Conservation (phyloP, 306 rosid genomes). For the Fagus sylvatica region DNA sequence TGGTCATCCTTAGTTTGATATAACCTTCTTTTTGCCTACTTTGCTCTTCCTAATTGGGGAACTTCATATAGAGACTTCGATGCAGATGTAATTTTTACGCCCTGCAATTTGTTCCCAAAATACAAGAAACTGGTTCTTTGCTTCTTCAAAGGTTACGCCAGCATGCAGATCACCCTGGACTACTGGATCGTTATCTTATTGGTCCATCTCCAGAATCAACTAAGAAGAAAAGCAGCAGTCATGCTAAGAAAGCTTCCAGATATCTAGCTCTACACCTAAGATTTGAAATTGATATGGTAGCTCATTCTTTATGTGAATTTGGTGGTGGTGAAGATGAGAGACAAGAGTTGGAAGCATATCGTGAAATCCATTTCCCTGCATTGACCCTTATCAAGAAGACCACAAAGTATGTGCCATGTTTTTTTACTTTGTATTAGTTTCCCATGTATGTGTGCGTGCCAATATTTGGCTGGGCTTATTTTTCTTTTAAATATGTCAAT, state of each 20-base stretch:
- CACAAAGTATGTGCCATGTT: slow-evolving; percentile 52
- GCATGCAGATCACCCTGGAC: slow-evolving; percentile 53
- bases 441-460: not conserved
- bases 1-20: slow-evolving; percentile 25
- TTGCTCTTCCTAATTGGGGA: slow-evolving; percentile 73
- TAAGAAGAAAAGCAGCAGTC: slow-evolving; percentile 36
- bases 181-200: slow-evolving; percentile 65
- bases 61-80: slow-evolving; percentile 97
- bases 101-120: slow-evolving; percentile 86
- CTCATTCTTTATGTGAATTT: slow-evolving; percentile 96
- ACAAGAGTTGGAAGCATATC: slow-evolving; percentile 82
- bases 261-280: slow-evolving; percentile 94
- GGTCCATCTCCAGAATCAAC: slow-evolving; percentile 60
- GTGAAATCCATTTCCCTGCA: slow-evolving; percentile 92
- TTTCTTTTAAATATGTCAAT: not conserved
- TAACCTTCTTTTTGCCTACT: slow-evolving; percentile 23
- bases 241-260: slow-evolving; percentile 62
- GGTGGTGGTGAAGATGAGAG: slow-evolving; percentile 95
- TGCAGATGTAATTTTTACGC: slow-evolving; percentile 99
- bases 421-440: not conserved
- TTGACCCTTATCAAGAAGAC: slow-evolving; percentile 63
- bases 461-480: not conserved
- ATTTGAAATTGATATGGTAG: slow-evolving; percentile 97
- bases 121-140: slow-evolving; percentile 88
- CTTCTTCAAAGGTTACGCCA: slow-evolving; percentile 86